Evolutionary conservation across 148 eudicot genomes (phyloP).

Genomic region (Persicaria tinctoria): DNA sequence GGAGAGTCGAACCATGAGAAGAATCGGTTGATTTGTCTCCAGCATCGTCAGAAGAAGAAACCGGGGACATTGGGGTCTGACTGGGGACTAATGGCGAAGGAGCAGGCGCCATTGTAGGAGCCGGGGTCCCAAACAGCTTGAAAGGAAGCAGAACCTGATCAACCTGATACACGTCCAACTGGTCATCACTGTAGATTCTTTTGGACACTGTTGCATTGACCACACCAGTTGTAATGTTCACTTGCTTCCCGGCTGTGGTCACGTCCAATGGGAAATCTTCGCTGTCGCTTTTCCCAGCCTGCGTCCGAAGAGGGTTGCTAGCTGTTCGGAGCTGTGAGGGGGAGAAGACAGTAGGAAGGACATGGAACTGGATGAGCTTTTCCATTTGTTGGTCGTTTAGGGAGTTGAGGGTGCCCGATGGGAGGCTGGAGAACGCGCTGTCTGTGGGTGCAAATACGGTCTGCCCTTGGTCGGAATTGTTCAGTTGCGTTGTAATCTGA

Average conservation of each 20-base stretch:
- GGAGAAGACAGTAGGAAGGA: conserved; percentile 51
- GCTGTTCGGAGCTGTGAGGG: conserved; percentile 65
- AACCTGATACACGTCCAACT: conserved; percentile 81
- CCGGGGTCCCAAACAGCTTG: conserved; percentile 41
- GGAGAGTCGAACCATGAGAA: conserved; percentile 1
- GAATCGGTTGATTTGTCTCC: conserved; percentile 3
- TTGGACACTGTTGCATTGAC: conserved; percentile 52
- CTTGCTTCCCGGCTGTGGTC: conserved; percentile 67
- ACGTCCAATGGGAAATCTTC: conserved; percentile 69
- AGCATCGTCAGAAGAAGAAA: conserved; percentile 17
- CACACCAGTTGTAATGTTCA: conserved; percentile 74
- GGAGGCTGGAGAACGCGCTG: conserved; percentile 65
- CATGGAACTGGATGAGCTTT: conserved; percentile 62
- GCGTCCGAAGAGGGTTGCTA: conserved; percentile 80
- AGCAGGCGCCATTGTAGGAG: conserved; percentile 61
- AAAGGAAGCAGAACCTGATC: conserved; percentile 77
- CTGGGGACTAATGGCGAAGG: conserved; percentile 29
- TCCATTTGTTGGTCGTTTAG: conserved; percentile 63
- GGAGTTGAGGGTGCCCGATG: conserved; percentile 67
- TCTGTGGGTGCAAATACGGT: conserved; percentile 84
- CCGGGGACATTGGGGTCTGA: conserved; percentile 24
- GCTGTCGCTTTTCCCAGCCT: conserved; percentile 55
- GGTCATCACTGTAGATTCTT: conserved; percentile 49
- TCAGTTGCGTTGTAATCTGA: conserved; percentile 71
- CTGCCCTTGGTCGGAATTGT: conserved; percentile 65